phyloP scores from a whole-genome alignment of 345 rosid genomes.

The Syzygium aqueum region DNA sequence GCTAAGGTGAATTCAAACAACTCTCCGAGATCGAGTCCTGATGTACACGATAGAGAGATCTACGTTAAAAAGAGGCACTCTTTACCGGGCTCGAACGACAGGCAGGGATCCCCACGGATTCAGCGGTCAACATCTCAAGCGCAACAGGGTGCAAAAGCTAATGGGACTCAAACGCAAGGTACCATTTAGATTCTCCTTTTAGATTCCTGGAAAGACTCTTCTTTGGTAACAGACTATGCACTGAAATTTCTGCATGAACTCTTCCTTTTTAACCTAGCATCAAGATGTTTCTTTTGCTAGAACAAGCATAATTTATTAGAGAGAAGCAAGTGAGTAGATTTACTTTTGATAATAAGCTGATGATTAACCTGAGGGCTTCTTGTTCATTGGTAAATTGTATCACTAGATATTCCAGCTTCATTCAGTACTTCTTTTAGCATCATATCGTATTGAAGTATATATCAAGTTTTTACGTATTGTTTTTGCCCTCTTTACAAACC shows the following conservation, averaged over 20 bases:
- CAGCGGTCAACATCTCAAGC: slow-evolving; percentile 60
- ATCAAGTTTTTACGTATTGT: not conserved
- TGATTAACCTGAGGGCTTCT: not conserved
- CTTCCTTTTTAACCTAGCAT: not conserved
- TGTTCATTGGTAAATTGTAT: not conserved
- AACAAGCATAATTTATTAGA: not conserved
- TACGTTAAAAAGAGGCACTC: slow-evolving; percentile 80
- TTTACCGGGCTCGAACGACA: slow-evolving; percentile 72
- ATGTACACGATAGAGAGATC: slow-evolving; percentile 67
- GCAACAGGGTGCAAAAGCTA: slow-evolving; percentile 59
- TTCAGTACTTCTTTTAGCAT: not conserved
- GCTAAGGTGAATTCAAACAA: slow-evolving; percentile 71
- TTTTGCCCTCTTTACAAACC: not conserved
- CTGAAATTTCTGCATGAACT: not conserved
- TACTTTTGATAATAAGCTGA: not conserved
- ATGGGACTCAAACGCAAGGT: slow-evolving; percentile 28
- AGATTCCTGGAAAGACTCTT: not conserved
- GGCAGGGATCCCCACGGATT: slow-evolving; percentile 80
- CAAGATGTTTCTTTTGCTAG: not conserved
- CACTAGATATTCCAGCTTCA: not conserved
- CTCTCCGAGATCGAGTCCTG: slow-evolving; percentile 96
- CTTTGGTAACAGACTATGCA: not conserved
- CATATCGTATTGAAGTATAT: not conserved
- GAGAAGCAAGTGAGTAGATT: not conserved
- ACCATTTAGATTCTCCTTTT: slow-evolving; percentile 4